Conservation (phyloP, 2,329 filamentous ascomycete species). For the Calonectria leucothoes region DNA sequence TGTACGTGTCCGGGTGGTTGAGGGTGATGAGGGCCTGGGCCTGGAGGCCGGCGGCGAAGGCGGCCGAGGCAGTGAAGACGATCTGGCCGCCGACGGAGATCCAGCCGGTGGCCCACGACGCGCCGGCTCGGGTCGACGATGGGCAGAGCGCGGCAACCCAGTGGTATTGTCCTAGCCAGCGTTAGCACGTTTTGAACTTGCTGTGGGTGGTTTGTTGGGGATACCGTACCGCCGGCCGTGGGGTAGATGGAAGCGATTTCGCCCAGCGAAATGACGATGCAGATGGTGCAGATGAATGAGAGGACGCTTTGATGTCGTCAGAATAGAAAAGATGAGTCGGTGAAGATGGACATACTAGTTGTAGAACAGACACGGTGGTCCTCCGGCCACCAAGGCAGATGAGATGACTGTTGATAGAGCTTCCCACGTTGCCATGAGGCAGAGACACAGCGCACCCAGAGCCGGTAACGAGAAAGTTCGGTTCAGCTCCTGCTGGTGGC, state of each 20-base stretch:
- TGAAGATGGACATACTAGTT: slow-evolving; percentile 51
- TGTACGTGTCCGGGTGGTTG: slow-evolving; percentile 52
- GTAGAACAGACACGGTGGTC: slow-evolving; percentile 21
- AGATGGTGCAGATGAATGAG: slow-evolving; percentile 53
- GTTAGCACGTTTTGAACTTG: neutral
- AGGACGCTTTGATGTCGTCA: slow-evolving; percentile 48
- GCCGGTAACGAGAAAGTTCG: slow-evolving; percentile 18
- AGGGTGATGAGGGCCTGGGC: slow-evolving; percentile 56
- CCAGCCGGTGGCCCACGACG: slow-evolving; percentile 50
- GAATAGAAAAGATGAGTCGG: neutral
- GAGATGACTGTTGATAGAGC: slow-evolving; percentile 16
- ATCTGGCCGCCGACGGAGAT: slow-evolving; percentile 59
- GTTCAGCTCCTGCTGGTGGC: slow-evolving; percentile 18
- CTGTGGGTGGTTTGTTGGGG: neutral
- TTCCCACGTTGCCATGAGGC: slow-evolving; percentile 24
- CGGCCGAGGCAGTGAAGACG: slow-evolving; percentile 58
- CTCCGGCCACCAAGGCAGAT: slow-evolving; percentile 9
- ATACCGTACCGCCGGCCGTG: slow-evolving; percentile 45
- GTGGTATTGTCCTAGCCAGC: slow-evolving; percentile 54
- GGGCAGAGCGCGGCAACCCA: slow-evolving; percentile 54
- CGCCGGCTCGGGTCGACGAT: neutral
- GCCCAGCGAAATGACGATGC: slow-evolving; percentile 52
- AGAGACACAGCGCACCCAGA: slow-evolving; percentile 12
- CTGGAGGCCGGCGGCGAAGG: slow-evolving; percentile 58
- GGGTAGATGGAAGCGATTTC: slow-evolving; percentile 54